Base-by-base conservation (phyloP, 345 rosid genomes). In the Ricinus communis region DNA sequence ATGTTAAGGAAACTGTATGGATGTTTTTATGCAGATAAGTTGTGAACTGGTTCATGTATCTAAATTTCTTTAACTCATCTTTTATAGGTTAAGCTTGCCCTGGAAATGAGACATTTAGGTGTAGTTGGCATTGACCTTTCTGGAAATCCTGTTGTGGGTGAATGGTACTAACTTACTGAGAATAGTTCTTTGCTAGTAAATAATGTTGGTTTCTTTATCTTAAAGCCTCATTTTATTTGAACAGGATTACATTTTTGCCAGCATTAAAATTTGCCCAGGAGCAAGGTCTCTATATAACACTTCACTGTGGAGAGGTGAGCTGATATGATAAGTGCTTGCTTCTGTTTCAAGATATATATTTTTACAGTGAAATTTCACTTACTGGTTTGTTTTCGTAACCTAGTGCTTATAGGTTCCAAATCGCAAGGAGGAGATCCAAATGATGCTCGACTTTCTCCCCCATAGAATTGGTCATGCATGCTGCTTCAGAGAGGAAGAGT, bases 101-200 rank as follows among this genome's bases (percentile, higher is more conserved):
- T 89, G 80, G 96, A 87, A 74, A 85, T 95, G 98, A 83, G 82
- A 75, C 81, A 89, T 74, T 72, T 74, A 0, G 99, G 97, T 33
- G 93, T 90, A 19, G 87, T 88, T 64, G 99, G 97, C 57, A 91
- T 92, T 38, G 99, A 95, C 84, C 98, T 95, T 72, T 95, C 98
- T 19, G 99, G 99, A 77, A 90, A 95, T 75, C 99, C 99, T n/a
- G 56, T 73, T 43, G 79, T 89, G 73, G 99, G 98, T 65, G 81
- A 92, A 73, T 95, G 98, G 99, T 92, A 87, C 57, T 56, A 62
- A 13, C 40, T 55, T 27, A 13, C 31, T 36, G 3, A n/a, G 14
- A 41, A 36, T 47, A 51, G 62, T 56, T 66, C 51, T 60, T 49
- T 31, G 27, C 51, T 30, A 40, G 33, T 50, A 7, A 18, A 30